Evolutionary conservation across 805 yeast genomes (phyloP).

Genomic region (Saturnispora bothae): DNA sequence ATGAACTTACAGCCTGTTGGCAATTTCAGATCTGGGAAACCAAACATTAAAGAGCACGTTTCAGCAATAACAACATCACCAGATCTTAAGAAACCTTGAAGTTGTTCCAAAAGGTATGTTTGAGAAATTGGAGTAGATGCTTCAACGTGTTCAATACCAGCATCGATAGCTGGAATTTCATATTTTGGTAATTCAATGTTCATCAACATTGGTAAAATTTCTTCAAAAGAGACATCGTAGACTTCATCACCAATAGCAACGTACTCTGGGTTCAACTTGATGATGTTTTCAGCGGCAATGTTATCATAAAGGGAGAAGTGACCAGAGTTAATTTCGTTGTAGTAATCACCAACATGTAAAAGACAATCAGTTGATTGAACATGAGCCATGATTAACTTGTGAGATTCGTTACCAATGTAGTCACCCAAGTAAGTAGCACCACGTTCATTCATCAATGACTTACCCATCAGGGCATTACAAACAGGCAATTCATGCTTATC

Average conservation of each 20-base stretch:
- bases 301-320: constrained; percentile 38
- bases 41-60: constrained; percentile 78
- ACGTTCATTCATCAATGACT: constrained; percentile 66
- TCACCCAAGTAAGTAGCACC: constrained; percentile 55
- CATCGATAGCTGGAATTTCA: constrained; percentile 9
- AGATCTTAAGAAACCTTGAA: constrained; percentile 31
- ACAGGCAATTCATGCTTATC: constrained; percentile 41
- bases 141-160: constrained; percentile 16
- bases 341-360: constrained; percentile 57
- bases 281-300: constrained; percentile 31
- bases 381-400: constrained; percentile 35
- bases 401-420: constrained; percentile 54
- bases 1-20: constrained; percentile 42
- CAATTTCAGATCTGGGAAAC: constrained; percentile 54
- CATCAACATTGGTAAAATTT: constrained; percentile 36
- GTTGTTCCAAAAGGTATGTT: constrained; percentile 30
- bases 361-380: constrained; percentile 55
- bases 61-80: constrained; percentile 71
- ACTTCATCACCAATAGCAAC: constrained; percentile 34
- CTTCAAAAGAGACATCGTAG: constrained; percentile 36
- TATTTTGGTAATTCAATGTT: constrained; percentile 11
- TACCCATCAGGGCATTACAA: constrained; percentile 57
- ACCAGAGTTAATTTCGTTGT: constrained; percentile 63
- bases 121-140: constrained; percentile 36
- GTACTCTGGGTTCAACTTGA: constrained; percentile 45